These are phyloP conservation scores for Talaromyces albobiverticillius DNA, from an alignment of 2,329 filamentous ascomycete genomes.

Conservation along the genomic window DNA sequence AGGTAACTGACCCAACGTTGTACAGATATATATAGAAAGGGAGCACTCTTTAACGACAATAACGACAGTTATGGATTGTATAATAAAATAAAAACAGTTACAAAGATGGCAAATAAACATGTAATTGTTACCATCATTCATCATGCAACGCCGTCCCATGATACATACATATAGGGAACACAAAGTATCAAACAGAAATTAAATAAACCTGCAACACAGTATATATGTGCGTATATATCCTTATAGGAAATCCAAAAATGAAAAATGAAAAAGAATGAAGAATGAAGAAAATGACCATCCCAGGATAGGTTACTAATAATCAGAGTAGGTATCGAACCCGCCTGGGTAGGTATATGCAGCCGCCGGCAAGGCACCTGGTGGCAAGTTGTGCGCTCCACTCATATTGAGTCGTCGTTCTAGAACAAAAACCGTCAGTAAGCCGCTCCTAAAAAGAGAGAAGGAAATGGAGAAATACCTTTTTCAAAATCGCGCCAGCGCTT, in stretches of 20 bases:
- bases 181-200: conserved; percentile 1
- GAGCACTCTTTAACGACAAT: too few species aligned
- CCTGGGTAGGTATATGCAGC: conserved; percentile 28
- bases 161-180: conserved; percentile 11
- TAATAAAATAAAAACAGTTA: neutral
- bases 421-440: neutral
- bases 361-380: conserved; percentile 20
- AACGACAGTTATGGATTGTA: neutral
- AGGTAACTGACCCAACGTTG: too few species aligned
- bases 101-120: too few species aligned
- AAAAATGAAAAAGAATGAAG: conserved; percentile 9
- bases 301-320: conserved; percentile 28
- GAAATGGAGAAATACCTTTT: conserved; percentile 51
- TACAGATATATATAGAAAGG: too few species aligned
- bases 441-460: neutral
- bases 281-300: neutral
- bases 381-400: conserved; percentile 23
- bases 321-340: conserved; percentile 35
- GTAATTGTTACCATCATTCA: neutral
- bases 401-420: conserved; percentile 38
- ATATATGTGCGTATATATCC: conserved; percentile 4
- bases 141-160: conserved; percentile 1
- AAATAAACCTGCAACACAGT: conserved; percentile 4
- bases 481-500: conserved; percentile 98
- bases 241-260: conserved; percentile 3